Conservation (phyloP, 495 filamentous ascomycete species). For the Talaromyces adpressus region DNA sequence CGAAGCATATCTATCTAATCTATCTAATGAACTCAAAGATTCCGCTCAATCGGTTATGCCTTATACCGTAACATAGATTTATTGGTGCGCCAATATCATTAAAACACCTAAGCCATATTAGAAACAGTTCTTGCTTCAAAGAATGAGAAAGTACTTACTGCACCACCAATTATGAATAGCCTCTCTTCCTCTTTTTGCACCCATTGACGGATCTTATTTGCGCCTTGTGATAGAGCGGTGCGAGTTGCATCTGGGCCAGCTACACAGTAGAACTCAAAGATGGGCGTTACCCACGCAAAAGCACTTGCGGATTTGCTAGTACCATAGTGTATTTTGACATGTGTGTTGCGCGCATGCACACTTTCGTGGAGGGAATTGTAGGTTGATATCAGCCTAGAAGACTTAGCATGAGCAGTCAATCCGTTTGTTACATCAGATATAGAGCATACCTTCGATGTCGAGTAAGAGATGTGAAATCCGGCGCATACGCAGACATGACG, state of each 20-base stretch:
- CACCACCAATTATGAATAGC: constrained; percentile 90
- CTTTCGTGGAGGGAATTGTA: constrained; percentile 80
- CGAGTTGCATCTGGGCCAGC: constrained; percentile 72
- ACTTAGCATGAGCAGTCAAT: constrained; percentile 3
- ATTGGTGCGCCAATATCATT: background rate
- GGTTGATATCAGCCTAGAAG: constrained; percentile 61
- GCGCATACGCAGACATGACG: constrained; percentile 75
- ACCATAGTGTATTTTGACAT: constrained; percentile 79
- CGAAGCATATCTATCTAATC: background rate
- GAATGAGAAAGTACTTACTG: constrained; percentile 40
- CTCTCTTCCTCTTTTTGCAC: constrained; percentile 84
- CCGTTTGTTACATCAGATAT: background rate
- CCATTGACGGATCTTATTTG: constrained; percentile 84
- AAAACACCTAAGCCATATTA: background rate
- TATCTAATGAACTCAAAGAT: background rate
- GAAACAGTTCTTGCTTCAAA: background rate
- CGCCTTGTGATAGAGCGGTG: constrained; percentile 74
- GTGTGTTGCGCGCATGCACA: constrained; percentile 73
- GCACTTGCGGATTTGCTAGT: constrained; percentile 65
- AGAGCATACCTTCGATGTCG: constrained; percentile 52
- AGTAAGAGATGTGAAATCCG: constrained; percentile 58
- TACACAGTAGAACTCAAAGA: constrained; percentile 91
- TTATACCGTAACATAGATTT: background rate
- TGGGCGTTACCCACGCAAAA: constrained; percentile 82
- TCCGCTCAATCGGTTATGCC: background rate